Evolutionary conservation across 2,329 filamentous ascomycete genomes (phyloP).

Genomic region (Helicocarpus griseus): DNA sequence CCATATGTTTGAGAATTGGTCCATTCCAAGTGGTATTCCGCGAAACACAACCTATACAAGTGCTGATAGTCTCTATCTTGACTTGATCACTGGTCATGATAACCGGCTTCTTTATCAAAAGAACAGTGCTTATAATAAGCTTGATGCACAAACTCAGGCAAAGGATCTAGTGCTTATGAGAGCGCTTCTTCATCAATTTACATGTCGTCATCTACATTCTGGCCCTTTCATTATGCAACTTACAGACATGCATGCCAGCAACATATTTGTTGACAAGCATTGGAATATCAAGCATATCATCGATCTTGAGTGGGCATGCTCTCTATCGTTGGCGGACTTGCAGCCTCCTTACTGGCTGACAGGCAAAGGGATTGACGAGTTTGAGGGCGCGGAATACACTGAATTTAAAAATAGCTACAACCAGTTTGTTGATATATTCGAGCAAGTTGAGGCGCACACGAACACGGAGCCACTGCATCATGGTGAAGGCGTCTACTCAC

Average conservation of each 20-base stretch:
- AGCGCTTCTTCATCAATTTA: constrained; percentile 21
- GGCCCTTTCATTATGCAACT: constrained; percentile 27
- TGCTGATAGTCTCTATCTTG: constrained; percentile 16
- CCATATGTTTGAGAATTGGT: constrained; percentile 15
- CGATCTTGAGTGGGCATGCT: constrained; percentile 28
- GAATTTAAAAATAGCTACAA: constrained; percentile 3
- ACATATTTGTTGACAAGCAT: constrained; percentile 15
- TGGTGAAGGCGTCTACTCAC: neutral
- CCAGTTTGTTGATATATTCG: constrained; percentile 7
- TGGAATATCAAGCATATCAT: constrained; percentile 28
- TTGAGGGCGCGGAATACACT: neutral
- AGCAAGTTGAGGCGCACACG: constrained; percentile 10
- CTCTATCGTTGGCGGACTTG: constrained; percentile 20
- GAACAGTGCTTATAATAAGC: constrained; percentile 11
- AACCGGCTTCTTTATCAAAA: constrained; percentile 16
- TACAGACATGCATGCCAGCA: constrained; percentile 28
- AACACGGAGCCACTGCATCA: constrained; percentile 1
- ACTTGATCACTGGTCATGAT: constrained; percentile 16
- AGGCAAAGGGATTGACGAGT: neutral
- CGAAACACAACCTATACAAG: constrained; percentile 15
- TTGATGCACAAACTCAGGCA: constrained; percentile 5
- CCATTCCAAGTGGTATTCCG: constrained; percentile 16
- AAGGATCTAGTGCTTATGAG: constrained; percentile 19
- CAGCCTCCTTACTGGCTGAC: constrained; percentile 13
- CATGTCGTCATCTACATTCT: constrained; percentile 14